These are phyloP conservation scores for Trypanosoma caninum DNA, from an alignment of 208 protist species.

Conservation along the genomic window DNA sequence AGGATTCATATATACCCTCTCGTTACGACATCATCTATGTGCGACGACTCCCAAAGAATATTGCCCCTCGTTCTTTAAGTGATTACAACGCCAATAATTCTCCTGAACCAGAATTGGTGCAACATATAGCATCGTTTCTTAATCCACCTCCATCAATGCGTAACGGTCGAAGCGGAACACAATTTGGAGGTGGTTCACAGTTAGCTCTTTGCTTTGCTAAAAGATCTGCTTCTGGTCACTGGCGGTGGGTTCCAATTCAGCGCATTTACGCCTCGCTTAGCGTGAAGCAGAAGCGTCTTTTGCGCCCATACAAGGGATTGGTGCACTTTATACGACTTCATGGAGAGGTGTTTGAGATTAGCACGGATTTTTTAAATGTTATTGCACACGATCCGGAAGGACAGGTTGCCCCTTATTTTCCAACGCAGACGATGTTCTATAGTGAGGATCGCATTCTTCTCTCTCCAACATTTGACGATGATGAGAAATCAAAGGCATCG, in stretches of 20 bases:
- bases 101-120: constrained; percentile 49
- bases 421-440: constrained; percentile 54
- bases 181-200: neutral
- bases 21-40: constrained; percentile 67
- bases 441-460: constrained; percentile 70
- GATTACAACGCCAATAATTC: constrained; percentile 58
- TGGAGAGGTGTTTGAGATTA: constrained; percentile 79
- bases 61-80: constrained; percentile 75
- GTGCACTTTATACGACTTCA: constrained; percentile 83
- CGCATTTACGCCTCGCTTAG: constrained; percentile 62
- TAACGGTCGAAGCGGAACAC: neutral
- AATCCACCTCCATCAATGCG: constrained; percentile 52
- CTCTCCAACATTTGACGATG: constrained; percentile 58
- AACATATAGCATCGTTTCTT: constrained; percentile 52
- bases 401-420: constrained; percentile 56
- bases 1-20: constrained; percentile 26
- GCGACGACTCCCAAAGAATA: constrained; percentile 61
- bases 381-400: constrained; percentile 78
- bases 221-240: constrained; percentile 18
- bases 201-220: neutral
- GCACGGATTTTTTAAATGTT: constrained; percentile 62
- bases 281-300: constrained; percentile 33
- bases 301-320: constrained; percentile 63
- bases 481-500: constrained; percentile 33
- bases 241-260: constrained; percentile 76